These are phyloP conservation scores for Candida maris DNA, from an alignment of 805 yeast species.

Conservation along the genomic window DNA sequence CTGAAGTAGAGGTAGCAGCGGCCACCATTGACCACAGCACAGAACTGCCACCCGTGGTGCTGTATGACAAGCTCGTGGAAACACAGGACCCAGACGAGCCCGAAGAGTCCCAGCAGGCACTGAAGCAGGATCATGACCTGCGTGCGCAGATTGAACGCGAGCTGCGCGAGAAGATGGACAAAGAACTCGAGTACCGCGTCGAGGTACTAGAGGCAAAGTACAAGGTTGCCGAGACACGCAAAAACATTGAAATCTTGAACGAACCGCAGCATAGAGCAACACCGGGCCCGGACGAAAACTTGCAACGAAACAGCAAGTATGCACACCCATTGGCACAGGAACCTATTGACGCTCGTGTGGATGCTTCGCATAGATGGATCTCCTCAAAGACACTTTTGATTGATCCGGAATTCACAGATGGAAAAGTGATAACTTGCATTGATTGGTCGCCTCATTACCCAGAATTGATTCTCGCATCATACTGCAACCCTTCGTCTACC, in stretches of 20 bases:
- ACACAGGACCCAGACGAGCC: constrained; percentile 9
- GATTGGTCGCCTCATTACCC: constrained; percentile 31
- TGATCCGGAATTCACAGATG: constrained; percentile 5
- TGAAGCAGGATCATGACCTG: constrained; percentile 11
- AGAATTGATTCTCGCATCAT: constrained; percentile 27
- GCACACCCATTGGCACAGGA: constrained; percentile 8
- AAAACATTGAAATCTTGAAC: constrained; percentile 1
- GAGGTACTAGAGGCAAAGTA: constrained; percentile 8
- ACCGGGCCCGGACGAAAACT: constrained; percentile 22
- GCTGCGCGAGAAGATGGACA: constrained; percentile 11
- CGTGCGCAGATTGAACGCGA: constrained; percentile 12
- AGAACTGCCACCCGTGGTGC: no score
- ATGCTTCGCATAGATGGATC: constrained; percentile 3
- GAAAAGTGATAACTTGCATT: constrained; percentile 22
- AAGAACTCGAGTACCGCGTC: constrained; percentile 5
- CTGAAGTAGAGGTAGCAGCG: no score
- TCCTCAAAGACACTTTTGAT: constrained; percentile 2
- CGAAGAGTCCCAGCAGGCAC: constrained; percentile 1
- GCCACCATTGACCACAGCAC: no score
- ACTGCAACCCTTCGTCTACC: constrained; percentile 7
- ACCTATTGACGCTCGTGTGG: not conserved
- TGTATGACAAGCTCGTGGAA: constrained; percentile 21
- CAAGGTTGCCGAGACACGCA: constrained; percentile 1
- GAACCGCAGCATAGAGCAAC: constrained; percentile 3
- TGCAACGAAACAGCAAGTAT: constrained; percentile 26